phyloP scores from a whole-genome alignment of 768 basidiomycete species.

The Termitomyces sp. region DNA sequence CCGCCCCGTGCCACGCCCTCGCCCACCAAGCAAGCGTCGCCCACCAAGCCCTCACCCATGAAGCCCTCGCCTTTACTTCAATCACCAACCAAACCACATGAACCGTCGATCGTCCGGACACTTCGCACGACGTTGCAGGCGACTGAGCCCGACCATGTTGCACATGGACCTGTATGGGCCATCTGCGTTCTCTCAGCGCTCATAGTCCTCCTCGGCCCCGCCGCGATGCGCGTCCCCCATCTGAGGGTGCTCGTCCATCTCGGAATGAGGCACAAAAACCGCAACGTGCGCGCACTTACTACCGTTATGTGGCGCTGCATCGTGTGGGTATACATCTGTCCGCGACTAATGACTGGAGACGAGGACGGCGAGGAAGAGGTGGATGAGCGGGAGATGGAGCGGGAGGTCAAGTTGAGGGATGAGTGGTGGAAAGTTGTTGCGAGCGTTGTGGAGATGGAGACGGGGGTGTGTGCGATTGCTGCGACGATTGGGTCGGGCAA shows the following conservation, averaged over 20 bases:
- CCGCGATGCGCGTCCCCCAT: conserved; percentile 40
- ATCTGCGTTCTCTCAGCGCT: conserved; percentile 63
- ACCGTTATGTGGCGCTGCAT: conserved; percentile 65
- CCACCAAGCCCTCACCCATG: conserved; percentile 23
- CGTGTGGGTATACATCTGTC: conserved; percentile 64
- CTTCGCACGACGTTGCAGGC: conserved; percentile 59
- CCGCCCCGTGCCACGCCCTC: conserved; percentile 27
- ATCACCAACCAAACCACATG: conserved; percentile 23
- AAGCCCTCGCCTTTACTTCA: conserved; percentile 3
- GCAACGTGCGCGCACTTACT: conserved; percentile 57
- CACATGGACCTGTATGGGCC: conserved; percentile 79
- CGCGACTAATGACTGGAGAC: conserved; percentile 30
- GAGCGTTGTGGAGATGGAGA: conserved; percentile 29
- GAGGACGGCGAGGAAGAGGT: conserved; percentile 26
- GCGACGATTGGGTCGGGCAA: conserved; percentile 13
- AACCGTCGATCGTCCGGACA: conserved; percentile 58
- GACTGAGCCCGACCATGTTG: conserved; percentile 53
- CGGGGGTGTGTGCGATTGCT: conserved; percentile 14
- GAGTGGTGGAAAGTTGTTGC: conserved; percentile 44
- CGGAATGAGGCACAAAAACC: conserved; percentile 60
- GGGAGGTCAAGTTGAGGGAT: conserved; percentile 17
- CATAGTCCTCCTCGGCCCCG: conserved; percentile 62
- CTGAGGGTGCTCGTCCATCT: conserved; percentile 49
- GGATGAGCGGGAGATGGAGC: conserved; percentile 25
- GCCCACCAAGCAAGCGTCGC: conserved; percentile 34